These are phyloP conservation scores for Psilocybe azurescens DNA, from an alignment of 768 basidiomycete genomes.

Conservation along the genomic window DNA sequence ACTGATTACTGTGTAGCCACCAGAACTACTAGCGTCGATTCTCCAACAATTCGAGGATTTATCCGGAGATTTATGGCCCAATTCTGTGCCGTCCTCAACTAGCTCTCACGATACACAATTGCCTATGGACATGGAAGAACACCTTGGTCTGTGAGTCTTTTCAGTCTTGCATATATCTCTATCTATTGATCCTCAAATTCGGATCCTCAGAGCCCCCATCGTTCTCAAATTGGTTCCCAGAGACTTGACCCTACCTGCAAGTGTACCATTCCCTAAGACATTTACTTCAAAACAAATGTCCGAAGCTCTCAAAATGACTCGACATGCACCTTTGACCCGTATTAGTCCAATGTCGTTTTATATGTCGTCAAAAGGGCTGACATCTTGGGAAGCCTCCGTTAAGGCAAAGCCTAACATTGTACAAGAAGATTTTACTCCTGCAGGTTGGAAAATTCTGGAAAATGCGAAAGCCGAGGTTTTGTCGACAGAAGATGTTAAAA, in stretches of 20 bases:
- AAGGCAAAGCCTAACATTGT: conserved; percentile 54
- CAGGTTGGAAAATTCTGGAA: conserved; percentile 76
- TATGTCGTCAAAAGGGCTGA: conserved; percentile 71
- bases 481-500: conserved; percentile 48
- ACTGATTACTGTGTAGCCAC: conserved; percentile 53
- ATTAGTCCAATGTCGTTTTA: conserved; percentile 75
- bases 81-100: conserved; percentile 9
- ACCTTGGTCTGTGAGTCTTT: conserved; percentile 65
- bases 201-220: conserved; percentile 40
- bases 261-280: conserved; percentile 57
- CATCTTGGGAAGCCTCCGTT: conserved; percentile 76
- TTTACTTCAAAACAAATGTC: conserved; percentile 62
- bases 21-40: conserved; percentile 65
- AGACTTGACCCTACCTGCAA: conserved; percentile 54
- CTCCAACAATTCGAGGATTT: conserved; percentile 59
- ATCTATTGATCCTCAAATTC: not conserved
- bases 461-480: conserved; percentile 47
- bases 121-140: conserved; percentile 37
- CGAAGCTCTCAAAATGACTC: conserved; percentile 67
- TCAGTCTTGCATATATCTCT: not conserved
- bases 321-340: conserved; percentile 56
- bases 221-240: conserved; percentile 53
- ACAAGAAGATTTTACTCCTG: conserved; percentile 63
- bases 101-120: conserved; percentile 27
- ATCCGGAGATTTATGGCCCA: conserved; percentile 58